A percentile compares a stretch with the other conserved stretches of the same genome.
Conservation (phyloP, 2,329 filamentous ascomycete genomes). For the Curvularia hawaiiensis region DNA sequence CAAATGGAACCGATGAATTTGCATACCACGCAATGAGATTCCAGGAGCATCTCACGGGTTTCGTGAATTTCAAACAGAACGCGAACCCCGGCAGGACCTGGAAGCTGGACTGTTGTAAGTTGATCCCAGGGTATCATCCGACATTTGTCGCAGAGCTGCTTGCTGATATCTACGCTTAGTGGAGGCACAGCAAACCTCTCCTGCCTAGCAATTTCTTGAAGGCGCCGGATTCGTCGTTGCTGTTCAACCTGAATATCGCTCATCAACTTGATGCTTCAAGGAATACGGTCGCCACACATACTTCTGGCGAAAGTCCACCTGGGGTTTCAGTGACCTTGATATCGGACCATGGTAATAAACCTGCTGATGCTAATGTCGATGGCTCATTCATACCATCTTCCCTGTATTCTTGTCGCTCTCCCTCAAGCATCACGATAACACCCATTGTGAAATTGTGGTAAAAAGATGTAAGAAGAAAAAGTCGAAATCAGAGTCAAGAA, state of each 20-base stretch:
- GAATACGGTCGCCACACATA: neutral
- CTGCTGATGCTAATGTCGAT: neutral
- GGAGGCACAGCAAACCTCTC: neutral
- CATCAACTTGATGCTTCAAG: neutral
- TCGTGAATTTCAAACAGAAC: neutral
- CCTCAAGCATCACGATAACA: neutral
- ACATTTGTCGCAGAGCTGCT: neutral
- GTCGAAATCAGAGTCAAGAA: no score
- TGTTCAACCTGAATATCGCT: neutral
- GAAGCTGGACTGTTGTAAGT: neutral
- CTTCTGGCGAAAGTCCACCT: neutral
- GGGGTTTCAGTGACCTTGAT: neutral
- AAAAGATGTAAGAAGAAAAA: neutral
- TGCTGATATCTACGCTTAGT: neutral
- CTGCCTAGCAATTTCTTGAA: neutral
- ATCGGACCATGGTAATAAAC: neutral
- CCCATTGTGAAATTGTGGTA: neutral
- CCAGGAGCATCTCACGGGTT: neutral
- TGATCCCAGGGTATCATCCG: neutral
- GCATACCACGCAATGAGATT: neutral
- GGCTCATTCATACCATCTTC: neutral
- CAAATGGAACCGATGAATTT: neutral
- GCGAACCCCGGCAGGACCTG: neutral
- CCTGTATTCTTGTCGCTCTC: neutral
- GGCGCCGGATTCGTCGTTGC: neutral